phyloP scores from a whole-genome alignment of 2,329 filamentous ascomycete species.

The Xylogone sp. region DNA sequence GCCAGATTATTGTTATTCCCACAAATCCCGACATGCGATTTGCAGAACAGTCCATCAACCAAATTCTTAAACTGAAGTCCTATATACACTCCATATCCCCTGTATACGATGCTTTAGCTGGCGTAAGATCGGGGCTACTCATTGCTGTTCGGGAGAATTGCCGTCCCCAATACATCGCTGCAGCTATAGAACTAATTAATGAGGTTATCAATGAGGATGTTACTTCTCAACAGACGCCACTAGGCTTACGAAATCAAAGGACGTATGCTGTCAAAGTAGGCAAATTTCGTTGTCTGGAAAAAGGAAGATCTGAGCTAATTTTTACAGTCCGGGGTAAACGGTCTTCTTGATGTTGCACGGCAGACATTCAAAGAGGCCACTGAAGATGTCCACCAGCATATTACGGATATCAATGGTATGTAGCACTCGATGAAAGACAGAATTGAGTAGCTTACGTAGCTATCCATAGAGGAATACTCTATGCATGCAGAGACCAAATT shows the following conservation, averaged over 20 bases:
- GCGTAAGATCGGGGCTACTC: slow-evolving; percentile 62
- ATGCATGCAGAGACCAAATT: slow-evolving; percentile 67
- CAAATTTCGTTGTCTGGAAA: neutral
- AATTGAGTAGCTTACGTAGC: neutral
- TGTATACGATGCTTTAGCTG: slow-evolving; percentile 63
- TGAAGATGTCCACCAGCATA: slow-evolving; percentile 69
- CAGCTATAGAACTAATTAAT: slow-evolving; percentile 62
- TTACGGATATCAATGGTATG: slow-evolving; percentile 63
- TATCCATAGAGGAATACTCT: slow-evolving; percentile 36
- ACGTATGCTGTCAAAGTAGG: slow-evolving; percentile 79
- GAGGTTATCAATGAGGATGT: slow-evolving; percentile 77
- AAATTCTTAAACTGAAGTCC: slow-evolving; percentile 81
- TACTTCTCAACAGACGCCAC: slow-evolving; percentile 68
- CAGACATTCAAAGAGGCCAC: slow-evolving; percentile 88
- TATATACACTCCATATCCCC: slow-evolving; percentile 67
- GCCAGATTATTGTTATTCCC: slow-evolving; percentile 72
- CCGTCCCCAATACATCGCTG: slow-evolving; percentile 54
- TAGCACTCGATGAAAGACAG: neutral
- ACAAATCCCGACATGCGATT: slow-evolving; percentile 60
- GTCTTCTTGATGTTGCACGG: slow-evolving; percentile 81
- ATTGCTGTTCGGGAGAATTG: slow-evolving; percentile 68
- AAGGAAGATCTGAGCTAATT: slow-evolving; percentile 15
- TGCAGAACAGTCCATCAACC: slow-evolving; percentile 79
- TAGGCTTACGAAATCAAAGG: slow-evolving; percentile 86
- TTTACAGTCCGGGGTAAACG: slow-evolving; percentile 69